phyloP scores from a whole-genome alignment of 495 filamentous ascomycete genomes.

The Hyphodiscus hymeniophilus region DNA sequence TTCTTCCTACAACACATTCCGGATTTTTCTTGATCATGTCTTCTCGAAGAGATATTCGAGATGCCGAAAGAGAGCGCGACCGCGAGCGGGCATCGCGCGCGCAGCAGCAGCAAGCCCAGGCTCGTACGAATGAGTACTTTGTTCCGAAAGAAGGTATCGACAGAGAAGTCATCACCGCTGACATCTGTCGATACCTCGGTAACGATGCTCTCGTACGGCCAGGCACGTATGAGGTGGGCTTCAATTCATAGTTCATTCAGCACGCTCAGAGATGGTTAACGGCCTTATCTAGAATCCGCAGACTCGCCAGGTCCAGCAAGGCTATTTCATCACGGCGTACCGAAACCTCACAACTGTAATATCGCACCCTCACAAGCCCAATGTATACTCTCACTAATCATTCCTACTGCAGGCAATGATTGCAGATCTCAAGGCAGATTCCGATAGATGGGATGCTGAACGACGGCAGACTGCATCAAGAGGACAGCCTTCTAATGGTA shows the following conservation, averaged over 20 bases:
- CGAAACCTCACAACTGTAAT: constrained; percentile 80
- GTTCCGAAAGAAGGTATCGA: constrained; percentile 84
- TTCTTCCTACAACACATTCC: constrained; percentile 17
- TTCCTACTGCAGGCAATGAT: constrained; percentile 65
- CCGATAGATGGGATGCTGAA: constrained; percentile 71
- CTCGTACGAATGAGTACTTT: constrained; percentile 76
- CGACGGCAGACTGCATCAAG: constrained; percentile 40
- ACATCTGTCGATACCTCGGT: constrained; percentile 90
- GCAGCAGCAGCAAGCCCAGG: constrained; percentile 29
- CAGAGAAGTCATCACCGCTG: constrained; percentile 87
- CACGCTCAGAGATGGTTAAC: neutral
- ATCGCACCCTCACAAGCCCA: constrained; percentile 9
- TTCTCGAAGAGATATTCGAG: constrained; percentile 18
- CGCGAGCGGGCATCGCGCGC: constrained; percentile 27
- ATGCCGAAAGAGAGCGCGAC: constrained; percentile 27
- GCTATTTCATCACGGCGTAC: constrained; percentile 83
- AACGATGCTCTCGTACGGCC: constrained; percentile 86
- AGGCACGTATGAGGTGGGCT: constrained; percentile 68
- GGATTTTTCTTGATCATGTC: constrained; percentile 15
- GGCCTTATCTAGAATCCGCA: constrained; percentile 12
- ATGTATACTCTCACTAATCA: constrained; percentile 9
- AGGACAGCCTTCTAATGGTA: constrained; percentile 47
- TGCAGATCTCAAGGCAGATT: constrained; percentile 75
- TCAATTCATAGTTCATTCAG: neutral
- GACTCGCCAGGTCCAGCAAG: constrained; percentile 50